phyloP scores from a whole-genome alignment of 768 basidiomycete species.

The Strobilomyces echinocephalus region DNA sequence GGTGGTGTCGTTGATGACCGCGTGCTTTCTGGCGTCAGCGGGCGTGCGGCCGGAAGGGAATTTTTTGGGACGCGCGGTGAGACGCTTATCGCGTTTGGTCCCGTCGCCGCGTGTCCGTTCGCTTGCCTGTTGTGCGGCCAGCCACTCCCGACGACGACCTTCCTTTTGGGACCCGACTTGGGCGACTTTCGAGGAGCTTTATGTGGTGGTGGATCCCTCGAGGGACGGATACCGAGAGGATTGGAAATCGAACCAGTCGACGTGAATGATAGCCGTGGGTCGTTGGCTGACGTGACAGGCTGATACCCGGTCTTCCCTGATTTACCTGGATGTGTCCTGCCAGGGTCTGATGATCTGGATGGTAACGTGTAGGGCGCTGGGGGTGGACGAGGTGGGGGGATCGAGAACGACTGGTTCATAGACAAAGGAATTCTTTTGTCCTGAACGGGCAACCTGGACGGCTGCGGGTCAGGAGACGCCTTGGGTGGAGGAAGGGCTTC shows the following conservation, averaged over 20 bases:
- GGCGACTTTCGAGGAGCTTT: slow-evolving; percentile 17
- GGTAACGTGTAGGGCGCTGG: slow-evolving; percentile 13
- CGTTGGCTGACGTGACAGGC: slow-evolving; percentile 27
- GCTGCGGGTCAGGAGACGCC: slow-evolving; percentile 8
- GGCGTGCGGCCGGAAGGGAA: slow-evolving; percentile 14
- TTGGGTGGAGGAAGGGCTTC: slow-evolving; percentile 13
- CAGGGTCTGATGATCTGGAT: slow-evolving; percentile 14
- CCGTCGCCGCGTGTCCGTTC: slow-evolving; percentile 22
- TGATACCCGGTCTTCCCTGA: slow-evolving; percentile 22
- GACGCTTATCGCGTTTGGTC: background rate
- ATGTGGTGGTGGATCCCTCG: slow-evolving; percentile 22
- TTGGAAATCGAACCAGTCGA: slow-evolving; percentile 44
- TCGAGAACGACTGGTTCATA: slow-evolving; percentile 8
- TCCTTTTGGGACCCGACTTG: slow-evolving; percentile 12
- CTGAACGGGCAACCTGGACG: slow-evolving; percentile 8
- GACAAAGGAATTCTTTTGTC: slow-evolving; percentile 10
- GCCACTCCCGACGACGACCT: slow-evolving; percentile 42
- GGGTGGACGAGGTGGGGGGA: slow-evolving; percentile 11
- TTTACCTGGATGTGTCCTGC: slow-evolving; percentile 9
- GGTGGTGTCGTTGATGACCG: slow-evolving; percentile 33
- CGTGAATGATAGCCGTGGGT: slow-evolving; percentile 34
- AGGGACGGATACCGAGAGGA: slow-evolving; percentile 52
- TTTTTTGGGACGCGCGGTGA: slow-evolving; percentile 18
- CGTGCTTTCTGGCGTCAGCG: slow-evolving; percentile 28
- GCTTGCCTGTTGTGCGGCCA: slow-evolving; percentile 39